Percentiles rank a stretch among this genome's conserved stretches.
Conservation (phyloP, 768 basidiomycete genomes). For the Suillus spraguei region DNA sequence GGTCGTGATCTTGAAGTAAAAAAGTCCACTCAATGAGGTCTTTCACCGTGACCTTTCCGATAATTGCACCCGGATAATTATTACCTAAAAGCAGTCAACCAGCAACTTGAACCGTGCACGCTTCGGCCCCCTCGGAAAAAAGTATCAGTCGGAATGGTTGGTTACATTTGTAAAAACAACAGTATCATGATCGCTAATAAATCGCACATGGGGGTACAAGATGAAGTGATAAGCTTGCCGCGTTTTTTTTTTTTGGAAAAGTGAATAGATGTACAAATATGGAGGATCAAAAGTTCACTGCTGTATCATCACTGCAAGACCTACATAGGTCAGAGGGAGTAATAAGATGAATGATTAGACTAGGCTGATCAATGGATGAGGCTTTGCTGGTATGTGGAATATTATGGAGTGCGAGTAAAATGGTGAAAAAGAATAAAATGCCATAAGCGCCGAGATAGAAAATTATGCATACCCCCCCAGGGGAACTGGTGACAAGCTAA, state of each 20-base stretch:
- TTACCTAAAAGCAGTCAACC: conserved; percentile 4
- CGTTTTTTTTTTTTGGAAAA: neutral
- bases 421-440: conserved; percentile 18
- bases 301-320: conserved; percentile 1
- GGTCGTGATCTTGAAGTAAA: conserved; percentile 3
- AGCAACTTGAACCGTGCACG: neutral
- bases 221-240: neutral
- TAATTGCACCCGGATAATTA: conserved; percentile 8
- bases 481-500: conserved; percentile 19
- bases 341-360: conserved; percentile 33
- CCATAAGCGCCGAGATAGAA: conserved; percentile 10
- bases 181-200: conserved; percentile 7
- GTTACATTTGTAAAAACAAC: conserved; percentile 2
- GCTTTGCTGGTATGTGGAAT: conserved; percentile 32
- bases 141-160: neutral
- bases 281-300: conserved; percentile 3
- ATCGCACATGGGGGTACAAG: neutral
- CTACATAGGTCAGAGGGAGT: conserved; percentile 20
- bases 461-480: conserved; percentile 21
- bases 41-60: neutral
- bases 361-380: conserved; percentile 25
- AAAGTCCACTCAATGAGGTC: conserved; percentile 1
- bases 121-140: neutral
- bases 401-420: conserved; percentile 20
- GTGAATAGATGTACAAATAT: neutral